These are phyloP conservation scores for Solanum tarapatanum DNA, from an alignment of 257 asterid species.

Conservation along the genomic window DNA sequence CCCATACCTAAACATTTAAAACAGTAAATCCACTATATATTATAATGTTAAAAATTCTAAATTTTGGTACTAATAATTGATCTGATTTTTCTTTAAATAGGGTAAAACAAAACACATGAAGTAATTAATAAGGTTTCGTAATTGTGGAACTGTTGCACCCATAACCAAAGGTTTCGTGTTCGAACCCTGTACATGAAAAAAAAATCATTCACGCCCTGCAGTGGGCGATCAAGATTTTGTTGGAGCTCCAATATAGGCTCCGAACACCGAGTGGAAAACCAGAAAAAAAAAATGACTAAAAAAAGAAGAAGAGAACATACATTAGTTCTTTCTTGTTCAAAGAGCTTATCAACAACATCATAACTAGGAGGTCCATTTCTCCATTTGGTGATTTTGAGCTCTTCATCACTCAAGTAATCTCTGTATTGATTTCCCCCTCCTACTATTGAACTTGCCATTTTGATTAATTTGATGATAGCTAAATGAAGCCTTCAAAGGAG, in stretches of 20 bases:
- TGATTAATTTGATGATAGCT: neutral
- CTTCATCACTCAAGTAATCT: conserved; percentile 47
- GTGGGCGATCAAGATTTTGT: neutral
- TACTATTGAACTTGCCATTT: conserved; percentile 19
- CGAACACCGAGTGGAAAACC: fast-evolving
- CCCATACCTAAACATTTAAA: conserved; percentile 27
- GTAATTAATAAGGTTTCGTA: neutral
- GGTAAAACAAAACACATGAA: neutral
- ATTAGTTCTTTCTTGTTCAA: conserved; percentile 65
- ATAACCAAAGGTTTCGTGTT: fast-evolving
- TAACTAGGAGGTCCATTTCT: conserved; percentile 56
- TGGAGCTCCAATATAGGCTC: fast-evolving
- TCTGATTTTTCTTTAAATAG: neutral
- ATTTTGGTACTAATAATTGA: neutral
- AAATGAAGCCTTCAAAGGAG: neutral
- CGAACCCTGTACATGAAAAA: neutral
- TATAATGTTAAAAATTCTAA: neutral
- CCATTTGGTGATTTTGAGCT: conserved; percentile 51
- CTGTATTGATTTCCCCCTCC: conserved; percentile 38
- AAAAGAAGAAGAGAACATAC: conserved; percentile 8
- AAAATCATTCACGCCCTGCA: neutral
- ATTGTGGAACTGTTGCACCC: fast-evolving
- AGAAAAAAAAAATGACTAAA: neutral
- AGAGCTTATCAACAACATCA: conserved; percentile 57
- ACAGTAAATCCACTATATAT: no score